phyloP scores from a whole-genome alignment of 441 rosid species.

The Metrosideros polymorpha region DNA sequence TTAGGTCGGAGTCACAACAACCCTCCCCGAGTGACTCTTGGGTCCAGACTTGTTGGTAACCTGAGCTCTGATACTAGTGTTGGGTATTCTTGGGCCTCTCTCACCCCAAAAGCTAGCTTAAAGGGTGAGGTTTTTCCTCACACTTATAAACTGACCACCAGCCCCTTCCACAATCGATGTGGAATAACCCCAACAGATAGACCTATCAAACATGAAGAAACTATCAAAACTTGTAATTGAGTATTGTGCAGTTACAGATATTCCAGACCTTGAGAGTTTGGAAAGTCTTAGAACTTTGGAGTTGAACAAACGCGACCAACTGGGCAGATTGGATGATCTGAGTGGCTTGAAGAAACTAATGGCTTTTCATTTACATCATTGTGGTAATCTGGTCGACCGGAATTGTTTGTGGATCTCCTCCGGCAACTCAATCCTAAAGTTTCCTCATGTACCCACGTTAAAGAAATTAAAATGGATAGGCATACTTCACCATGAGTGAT shows the following conservation, averaged over 20 bases:
- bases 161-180: too few relatives aligned
- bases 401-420: neutral
- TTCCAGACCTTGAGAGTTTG: neutral
- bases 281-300: neutral
- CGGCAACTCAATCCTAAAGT: neutral
- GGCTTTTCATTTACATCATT: neutral
- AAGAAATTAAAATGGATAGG: neutral
- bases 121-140: too few relatives aligned
- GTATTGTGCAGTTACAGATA: neutral
- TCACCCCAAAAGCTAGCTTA: too few relatives aligned
- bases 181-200: too few relatives aligned
- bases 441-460: neutral
- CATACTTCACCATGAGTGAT: neutral
- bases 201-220: neutral
- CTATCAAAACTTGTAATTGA: neutral
- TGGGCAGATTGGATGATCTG: neutral
- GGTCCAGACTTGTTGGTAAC: too few relatives aligned
- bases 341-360: neutral
- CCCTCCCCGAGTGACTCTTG: too few relatives aligned
- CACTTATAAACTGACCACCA: too few relatives aligned
- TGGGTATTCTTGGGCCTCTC: too few relatives aligned
- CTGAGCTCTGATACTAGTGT: too few relatives aligned
- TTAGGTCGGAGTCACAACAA: too few relatives aligned
- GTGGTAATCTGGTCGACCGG: neutral
- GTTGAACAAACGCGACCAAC: neutral